Evolutionary conservation across 2,329 filamentous ascomycete genomes (phyloP).

Genomic region (Hypocreales sp.): DNA sequence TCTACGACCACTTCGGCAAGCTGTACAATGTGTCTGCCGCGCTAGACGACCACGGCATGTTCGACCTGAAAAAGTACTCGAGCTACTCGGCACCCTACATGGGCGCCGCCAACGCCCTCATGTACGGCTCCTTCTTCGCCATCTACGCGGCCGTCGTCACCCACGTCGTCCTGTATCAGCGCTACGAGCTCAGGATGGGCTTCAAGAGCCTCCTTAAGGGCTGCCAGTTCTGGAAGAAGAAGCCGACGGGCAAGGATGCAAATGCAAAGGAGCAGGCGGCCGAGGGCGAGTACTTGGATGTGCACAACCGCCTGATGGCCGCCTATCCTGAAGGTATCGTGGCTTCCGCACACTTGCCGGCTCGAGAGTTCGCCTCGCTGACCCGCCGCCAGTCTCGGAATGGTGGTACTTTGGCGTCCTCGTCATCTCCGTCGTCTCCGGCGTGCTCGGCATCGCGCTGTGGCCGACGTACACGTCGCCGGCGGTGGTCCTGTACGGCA

Average conservation of each 20-base stretch:
- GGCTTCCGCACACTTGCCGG: background rate
- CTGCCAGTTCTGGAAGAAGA: constrained; percentile 6
- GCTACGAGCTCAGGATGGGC: constrained; percentile 20
- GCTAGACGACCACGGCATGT: constrained; percentile 16
- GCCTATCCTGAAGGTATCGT: constrained; percentile 21
- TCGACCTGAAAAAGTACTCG: constrained; percentile 21
- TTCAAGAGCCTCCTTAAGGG: constrained; percentile 16
- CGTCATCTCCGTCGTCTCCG: constrained; percentile 15
- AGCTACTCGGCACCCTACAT: constrained; percentile 26
- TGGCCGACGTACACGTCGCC: constrained; percentile 26
- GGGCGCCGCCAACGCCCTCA: constrained; percentile 16
- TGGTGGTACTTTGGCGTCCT: constrained; percentile 27
- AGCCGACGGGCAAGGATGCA: background rate
- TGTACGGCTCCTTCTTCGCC: constrained; percentile 25
- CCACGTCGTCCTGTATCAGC: constrained; percentile 23
- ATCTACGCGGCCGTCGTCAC: constrained; percentile 23
- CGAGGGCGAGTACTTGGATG: constrained; percentile 12
- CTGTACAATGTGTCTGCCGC: constrained; percentile 21
- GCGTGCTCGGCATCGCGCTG: constrained; percentile 17
- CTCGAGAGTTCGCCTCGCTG: no score
- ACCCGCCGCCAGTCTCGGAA: constrained; percentile 18
- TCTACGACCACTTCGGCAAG: constrained; percentile 22
- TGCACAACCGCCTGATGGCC: constrained; percentile 31
- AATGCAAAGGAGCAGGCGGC: constrained; percentile 1
- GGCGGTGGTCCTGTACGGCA: constrained; percentile 26